phyloP scores from a whole-genome alignment of 345 rosid species.

The Moricandia moricandioides region DNA sequence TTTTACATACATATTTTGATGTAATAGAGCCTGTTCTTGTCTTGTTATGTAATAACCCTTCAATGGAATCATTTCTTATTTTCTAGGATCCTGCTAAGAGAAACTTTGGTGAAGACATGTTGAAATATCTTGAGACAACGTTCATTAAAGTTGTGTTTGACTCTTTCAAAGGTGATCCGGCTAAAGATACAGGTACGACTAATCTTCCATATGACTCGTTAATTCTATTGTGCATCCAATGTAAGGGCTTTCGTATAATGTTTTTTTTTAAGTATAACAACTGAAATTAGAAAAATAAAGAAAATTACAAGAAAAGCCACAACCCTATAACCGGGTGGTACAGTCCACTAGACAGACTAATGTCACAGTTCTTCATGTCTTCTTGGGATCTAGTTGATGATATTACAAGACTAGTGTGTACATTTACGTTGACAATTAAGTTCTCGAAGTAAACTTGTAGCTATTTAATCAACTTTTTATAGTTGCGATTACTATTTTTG shows the following conservation, averaged over 20 bases:
- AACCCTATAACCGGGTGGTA: too few relatives aligned
- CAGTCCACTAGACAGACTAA: too few relatives aligned
- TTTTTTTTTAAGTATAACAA: too few relatives aligned
- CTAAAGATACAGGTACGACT: conserved; percentile 44
- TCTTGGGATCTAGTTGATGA: too few relatives aligned
- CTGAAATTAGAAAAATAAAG: too few relatives aligned
- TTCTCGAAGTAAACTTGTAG: background rate
- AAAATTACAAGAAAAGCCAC: too few relatives aligned
- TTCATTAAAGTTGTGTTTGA: conserved; percentile 41
- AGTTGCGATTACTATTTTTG: background rate
- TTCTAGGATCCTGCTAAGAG: conserved; percentile 65
- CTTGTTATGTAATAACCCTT: background rate
- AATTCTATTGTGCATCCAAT: background rate
- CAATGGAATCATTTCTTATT: background rate
- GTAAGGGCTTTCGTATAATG: too few relatives aligned
- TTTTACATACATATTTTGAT: background rate
- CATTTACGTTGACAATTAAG: background rate
- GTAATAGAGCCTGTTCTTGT: conserved; percentile 2
- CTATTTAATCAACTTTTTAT: background rate
- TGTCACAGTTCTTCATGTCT: too few relatives aligned
- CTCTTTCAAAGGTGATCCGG: conserved; percentile 59
- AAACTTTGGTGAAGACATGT: conserved; percentile 65
- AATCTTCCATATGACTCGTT: background rate
- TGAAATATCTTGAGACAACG: conserved; percentile 48
- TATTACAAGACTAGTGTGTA: background rate